Base-by-base conservation (phyloP, 2,329 filamentous ascomycete genomes). In the Zymoseptoria tritici region DNA sequence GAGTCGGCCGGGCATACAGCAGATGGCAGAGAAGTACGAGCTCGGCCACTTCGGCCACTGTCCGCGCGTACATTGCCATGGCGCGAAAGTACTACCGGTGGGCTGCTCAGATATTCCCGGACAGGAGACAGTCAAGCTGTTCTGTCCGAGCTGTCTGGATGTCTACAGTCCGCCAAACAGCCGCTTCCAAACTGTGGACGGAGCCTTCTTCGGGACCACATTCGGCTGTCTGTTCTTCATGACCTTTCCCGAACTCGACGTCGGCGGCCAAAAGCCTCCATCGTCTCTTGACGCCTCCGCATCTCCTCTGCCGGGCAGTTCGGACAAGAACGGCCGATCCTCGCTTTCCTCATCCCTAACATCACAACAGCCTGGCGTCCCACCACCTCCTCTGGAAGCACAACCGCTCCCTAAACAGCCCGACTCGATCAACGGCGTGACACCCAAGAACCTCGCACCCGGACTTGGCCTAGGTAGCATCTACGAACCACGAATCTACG, bases 1-100 rank as follows among this genome's bases (percentile, higher is more conserved):
- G 71, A 97, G 92, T 22, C 85, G 94, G 60, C 91, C 90, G 2
- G 94, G 94, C 56, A 97, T 99, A 70, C 93, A 97, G 77, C 92
- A 97, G 74, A 99, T 99, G 94, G 91, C 92, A 64, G 94, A 99
- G 76, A 99, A 99, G 76, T 99, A 97, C 79, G 93, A 97, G 76
- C 83, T 96, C 54, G 89, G 92, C 62, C 93, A 99, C 78, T 99
- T 99, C 72, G 94, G 94, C 57, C 87, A 88, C 67, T 99, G 94
- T 74, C 94, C 94, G n/a, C 85, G 94, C 61, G 95, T 93, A 60
- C 86, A 93, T 76, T 99, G 94, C 81, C 89, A 91, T 69, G 88
- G 89, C 61, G 89, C 91, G 65, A 88, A 93, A 70, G 94, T 96
- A 13, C 83, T 99, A 4, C 94, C 94, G 1, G 93, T 99, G 20